Conservation (phyloP, 805 yeast genomes). For the Yamadazyma laniorum region DNA sequence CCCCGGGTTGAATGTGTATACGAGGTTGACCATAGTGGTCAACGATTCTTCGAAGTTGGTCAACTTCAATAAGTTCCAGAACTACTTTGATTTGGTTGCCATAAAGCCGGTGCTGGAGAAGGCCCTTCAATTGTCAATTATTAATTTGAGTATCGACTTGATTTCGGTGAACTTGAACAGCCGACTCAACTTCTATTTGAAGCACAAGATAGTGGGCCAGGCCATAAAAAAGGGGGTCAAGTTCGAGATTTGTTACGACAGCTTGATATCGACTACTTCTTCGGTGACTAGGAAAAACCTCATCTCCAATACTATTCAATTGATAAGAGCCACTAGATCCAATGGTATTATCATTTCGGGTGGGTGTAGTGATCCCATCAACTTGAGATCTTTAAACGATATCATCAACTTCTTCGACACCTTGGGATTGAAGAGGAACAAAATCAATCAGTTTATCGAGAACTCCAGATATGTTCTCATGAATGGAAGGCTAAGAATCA, state of each 20-base stretch:
- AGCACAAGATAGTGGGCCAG: slow-evolving; percentile 80
- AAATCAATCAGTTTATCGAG: slow-evolving; percentile 58
- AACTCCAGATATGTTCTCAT: slow-evolving; percentile 64
- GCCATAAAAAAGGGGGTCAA: slow-evolving; percentile 81
- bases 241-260: slow-evolving; percentile 72
- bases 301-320: slow-evolving; percentile 67
- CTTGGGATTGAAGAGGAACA: slow-evolving; percentile 66
- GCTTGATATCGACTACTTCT: slow-evolving; percentile 43
- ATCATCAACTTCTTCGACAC: slow-evolving; percentile 61
- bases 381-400: slow-evolving; percentile 67
- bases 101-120: slow-evolving; percentile 79
- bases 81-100: slow-evolving; percentile 73
- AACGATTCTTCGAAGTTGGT: slow-evolving; percentile 79
- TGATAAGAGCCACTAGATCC: slow-evolving; percentile 77
- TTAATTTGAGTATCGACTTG: slow-evolving; percentile 77
- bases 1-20: slow-evolving; percentile 46
- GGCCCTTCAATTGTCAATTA: slow-evolving; percentile 70
- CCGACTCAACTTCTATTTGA: slow-evolving; percentile 71
- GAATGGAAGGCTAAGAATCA: slow-evolving; percentile 70
- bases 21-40: slow-evolving; percentile 72
- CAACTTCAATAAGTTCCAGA: slow-evolving; percentile 47
- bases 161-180: slow-evolving; percentile 67
- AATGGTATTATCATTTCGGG: slow-evolving; percentile 78
- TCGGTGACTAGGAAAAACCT: slow-evolving; percentile 51
- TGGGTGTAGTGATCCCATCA: slow-evolving; percentile 61